Evolutionary conservation across 768 basidiomycete species (phyloP), one percentile per base, ranked within the genome.

Genomic region (Harrya chromipes): DNA sequence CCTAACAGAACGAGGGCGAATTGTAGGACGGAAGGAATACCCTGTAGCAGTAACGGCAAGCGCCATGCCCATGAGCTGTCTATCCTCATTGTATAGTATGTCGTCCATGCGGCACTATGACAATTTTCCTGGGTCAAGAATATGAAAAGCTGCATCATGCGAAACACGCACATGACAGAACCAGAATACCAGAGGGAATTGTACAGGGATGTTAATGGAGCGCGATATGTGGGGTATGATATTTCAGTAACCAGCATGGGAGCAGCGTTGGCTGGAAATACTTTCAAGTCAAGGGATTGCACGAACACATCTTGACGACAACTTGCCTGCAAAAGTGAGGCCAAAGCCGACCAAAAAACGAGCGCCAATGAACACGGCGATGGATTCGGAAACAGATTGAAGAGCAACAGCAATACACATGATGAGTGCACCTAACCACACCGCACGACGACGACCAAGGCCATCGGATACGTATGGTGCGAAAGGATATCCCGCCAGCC

Each of bases 151-250:
- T 11, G 1, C 6, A 33, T 23, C 19, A 16, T 1, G 17, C 24
- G 26, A 50, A 42, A 47, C 34, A 73, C 80, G 39, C 54, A 84
- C 82, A 90, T 62, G 63, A 91, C 88, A 49, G 87, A 75, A 50
- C 90, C 90, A 16, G 85, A 83, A 65, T 89, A 90, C 89, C 90
- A 92, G 52, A 90, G 82, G 24, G 87, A 85, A 74, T 90, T 89
- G 73, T 87, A 90, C 43, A 82, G 70, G 2, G 87, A 83, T 14
- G 87, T 92, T 49, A 94, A 69, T 31, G 83, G 82, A 13, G 83
- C 85, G 56, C 91, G 89, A 67, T 94, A 85, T 11, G 79, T 73
- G 13, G 90, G 91, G 66, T 92, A 92, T 1, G 90, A 77, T n/a
- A 93, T 70, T 70, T 94, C 91, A 42, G 89, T 85, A 46, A 93